Percentiles rank a stretch among this genome's conserved stretches.
These are phyloP conservation scores for Calvatia gigantea DNA, from an alignment of 768 basidiomycete genomes.

Conservation along the genomic window DNA sequence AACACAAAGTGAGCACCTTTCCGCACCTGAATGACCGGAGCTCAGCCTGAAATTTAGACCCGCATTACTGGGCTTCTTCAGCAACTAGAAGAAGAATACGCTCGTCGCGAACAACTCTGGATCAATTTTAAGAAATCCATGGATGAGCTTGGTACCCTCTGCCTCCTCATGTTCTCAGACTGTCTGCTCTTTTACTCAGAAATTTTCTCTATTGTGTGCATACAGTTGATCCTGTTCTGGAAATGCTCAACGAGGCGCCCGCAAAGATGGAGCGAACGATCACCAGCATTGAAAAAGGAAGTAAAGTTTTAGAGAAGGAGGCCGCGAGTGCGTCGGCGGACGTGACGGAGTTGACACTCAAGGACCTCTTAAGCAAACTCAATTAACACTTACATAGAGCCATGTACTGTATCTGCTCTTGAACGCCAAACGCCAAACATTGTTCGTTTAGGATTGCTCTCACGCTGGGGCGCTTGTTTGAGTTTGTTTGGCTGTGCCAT, in stretches of 20 bases:
- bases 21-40: not conserved
- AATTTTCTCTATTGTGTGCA: conserved; percentile 10
- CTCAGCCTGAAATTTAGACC: conserved; percentile 29
- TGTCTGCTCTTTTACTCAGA: not conserved
- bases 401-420: not conserved
- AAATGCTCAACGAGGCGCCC: conserved; percentile 42
- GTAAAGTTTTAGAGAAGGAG: conserved; percentile 38
- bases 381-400: conserved; percentile 1
- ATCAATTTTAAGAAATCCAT: conserved; percentile 39
- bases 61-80: conserved; percentile 37
- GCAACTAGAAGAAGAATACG: conserved; percentile 47
- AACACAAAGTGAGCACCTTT: conserved; percentile 36
- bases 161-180: not conserved
- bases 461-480: not conserved
- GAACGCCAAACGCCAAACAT: not conserved
- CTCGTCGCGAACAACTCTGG: conserved; percentile 49
- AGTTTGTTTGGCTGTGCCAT: not conserved
- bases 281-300: conserved; percentile 49
- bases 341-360: conserved; percentile 25
- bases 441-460: conserved; percentile 4
- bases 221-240: conserved; percentile 42
- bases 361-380: conserved; percentile 26
- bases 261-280: conserved; percentile 50
- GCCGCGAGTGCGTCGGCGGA: conserved; percentile 18
- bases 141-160: conserved; percentile 41